Evolutionary conservation across 2,329 filamentous ascomycete species (phyloP), one percentile per base, ranked within the genome.

Genomic region (Sarocladiaceae sp.): DNA sequence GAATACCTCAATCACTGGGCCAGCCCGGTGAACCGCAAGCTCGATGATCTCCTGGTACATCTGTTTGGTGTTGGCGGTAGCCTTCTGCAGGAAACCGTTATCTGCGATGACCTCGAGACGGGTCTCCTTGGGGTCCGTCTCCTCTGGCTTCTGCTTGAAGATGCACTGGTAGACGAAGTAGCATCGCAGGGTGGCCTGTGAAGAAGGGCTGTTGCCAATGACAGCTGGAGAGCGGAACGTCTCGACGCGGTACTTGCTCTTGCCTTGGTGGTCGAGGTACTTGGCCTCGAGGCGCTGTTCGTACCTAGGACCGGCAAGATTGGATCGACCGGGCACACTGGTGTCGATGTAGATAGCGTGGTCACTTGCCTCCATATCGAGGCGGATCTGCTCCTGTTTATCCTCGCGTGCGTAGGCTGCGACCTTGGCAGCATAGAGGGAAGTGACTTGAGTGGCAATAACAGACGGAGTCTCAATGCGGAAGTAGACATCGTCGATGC

Each of bases 261-360:
- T 76, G 54, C 76, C 83, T 29, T 82, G 83, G 58, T 82, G 80
- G 63, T 97, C 89, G 54, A 98, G 78, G 62, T 97, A 97, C 73
- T 97, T 97, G 64, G 83, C 78, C 69, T 97, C 93, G 49, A 98
- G 87, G 48, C 91, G 80, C 61, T 88, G 83, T 70, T 98, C 93
- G 63, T 96, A 98, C 48, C 83, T 78, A n/a, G 93, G 90, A 2
- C 93, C 93, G 44, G 76, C 70, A 18, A 86, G 71, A 37, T 82
- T 76, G 47, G 83, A 86, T 55, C 87, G 73, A 53, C 93, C 93
- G 13, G 93, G 91, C 59, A 84, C 85, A 65, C 90, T 96, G 45
- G 93, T 98, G 63, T 98, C 93, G 54, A 98, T 97, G 70, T 97
- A 98, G 59, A 97, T 94, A 48, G 93, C 93, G 60, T 97, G 93